Percentiles rank a stretch among this genome's conserved stretches.
Evolutionary conservation across 352 stramenopile genomes (phyloP).

Genomic region (Pythium plurisporium): DNA sequence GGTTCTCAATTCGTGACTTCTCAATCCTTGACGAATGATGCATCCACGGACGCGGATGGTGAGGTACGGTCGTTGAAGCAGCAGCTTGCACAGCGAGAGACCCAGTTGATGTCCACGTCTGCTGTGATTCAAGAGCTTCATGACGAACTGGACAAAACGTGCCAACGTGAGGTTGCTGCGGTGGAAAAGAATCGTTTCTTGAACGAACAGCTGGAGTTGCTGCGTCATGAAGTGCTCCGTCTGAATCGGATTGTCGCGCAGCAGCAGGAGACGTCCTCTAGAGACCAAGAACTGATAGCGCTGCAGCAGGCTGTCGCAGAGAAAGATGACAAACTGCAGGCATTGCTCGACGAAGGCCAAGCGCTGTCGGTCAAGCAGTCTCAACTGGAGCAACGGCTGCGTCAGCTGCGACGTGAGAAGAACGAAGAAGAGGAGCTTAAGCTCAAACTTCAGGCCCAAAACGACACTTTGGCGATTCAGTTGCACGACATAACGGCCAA

Average conservation of each 20-base stretch:
- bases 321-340: slow-evolving; percentile 70
- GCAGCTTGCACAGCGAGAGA: slow-evolving; percentile 51
- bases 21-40: too few species aligned
- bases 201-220: slow-evolving; percentile 59
- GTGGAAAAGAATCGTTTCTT: slow-evolving; percentile 59
- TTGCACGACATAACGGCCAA: slow-evolving; percentile 42
- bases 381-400: slow-evolving; percentile 64
- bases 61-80: slow-evolving; percentile 20
- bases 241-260: slow-evolving; percentile 38
- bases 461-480: slow-evolving; percentile 41
- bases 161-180: slow-evolving; percentile 52
- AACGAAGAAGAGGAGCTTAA: slow-evolving; percentile 66
- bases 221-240: slow-evolving; percentile 53
- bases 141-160: slow-evolving; percentile 72
- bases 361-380: slow-evolving; percentile 73
- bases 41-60: neutral
- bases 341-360: slow-evolving; percentile 68
- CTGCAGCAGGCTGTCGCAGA: slow-evolving; percentile 62
- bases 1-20: too few species aligned
- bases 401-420: slow-evolving; percentile 70
- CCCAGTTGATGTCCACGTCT: slow-evolving; percentile 61
- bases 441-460: slow-evolving; percentile 48
- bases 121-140: slow-evolving; percentile 65
- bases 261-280: slow-evolving; percentile 24
- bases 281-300: slow-evolving; percentile 41